Percentiles rank a stretch among this genome's conserved stretches.
Conservation (phyloP, 2,329 filamentous ascomycete species). For the Lomentospora prolificans region DNA sequence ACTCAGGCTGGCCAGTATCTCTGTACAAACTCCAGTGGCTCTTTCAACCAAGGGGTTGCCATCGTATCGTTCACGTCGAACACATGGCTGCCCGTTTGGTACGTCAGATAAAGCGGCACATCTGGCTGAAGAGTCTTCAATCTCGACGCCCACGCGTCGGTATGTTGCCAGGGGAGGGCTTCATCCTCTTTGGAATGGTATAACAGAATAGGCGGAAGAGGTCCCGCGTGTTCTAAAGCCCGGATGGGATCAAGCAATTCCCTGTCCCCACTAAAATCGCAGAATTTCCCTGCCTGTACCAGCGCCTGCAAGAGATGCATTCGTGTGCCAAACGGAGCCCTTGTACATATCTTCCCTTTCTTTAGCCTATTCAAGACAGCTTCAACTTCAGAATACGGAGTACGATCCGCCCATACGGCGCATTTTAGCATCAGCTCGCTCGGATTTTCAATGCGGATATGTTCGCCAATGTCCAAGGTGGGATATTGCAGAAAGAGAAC, state of each 20-base stretch:
- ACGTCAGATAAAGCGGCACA: not conserved
- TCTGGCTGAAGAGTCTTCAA: constrained; percentile 1
- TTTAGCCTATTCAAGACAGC: not conserved
- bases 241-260: not conserved
- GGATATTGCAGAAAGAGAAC: constrained; percentile 4
- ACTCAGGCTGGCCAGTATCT: constrained; percentile 2
- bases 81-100: not conserved
- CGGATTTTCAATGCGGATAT: not conserved
- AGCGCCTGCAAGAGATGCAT: not conserved
- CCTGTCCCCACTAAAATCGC: not conserved
- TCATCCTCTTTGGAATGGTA: constrained; percentile 6
- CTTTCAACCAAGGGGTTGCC: constrained; percentile 4
- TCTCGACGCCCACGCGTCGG: not conserved
- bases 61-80: constrained; percentile 3
- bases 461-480: not conserved
- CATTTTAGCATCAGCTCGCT: not conserved
- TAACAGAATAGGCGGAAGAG: not conserved
- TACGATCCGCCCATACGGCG: not conserved
- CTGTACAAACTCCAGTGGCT: constrained; percentile 2
- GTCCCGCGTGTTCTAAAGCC: not conserved
- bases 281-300: constrained; percentile 1
- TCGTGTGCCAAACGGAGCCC: not conserved
- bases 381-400: constrained; percentile 4
- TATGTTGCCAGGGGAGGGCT: constrained; percentile 4
- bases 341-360: not conserved